Evolutionary conservation across 441 rosid genomes (phyloP).

Genomic region (Pelargonium myrrhifolium): DNA sequence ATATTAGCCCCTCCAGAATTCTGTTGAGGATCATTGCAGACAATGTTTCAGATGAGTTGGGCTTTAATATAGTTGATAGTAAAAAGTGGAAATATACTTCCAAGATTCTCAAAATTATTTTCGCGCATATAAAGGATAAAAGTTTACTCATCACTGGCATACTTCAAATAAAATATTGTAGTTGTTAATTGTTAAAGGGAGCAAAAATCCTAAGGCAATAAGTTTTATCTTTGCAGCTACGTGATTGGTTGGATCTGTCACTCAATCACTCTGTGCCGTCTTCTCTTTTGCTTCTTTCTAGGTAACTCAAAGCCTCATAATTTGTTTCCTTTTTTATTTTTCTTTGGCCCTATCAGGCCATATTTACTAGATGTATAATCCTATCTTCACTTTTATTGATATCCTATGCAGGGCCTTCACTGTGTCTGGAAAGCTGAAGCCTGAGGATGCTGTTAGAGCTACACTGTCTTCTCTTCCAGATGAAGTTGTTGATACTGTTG

Average conservation of each 20-base stretch:
- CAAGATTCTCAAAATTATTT: not conserved
- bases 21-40: not conserved
- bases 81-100: not conserved
- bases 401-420: slow-evolving; percentile 57
- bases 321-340: slow-evolving; percentile 9
- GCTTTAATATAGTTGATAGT: not conserved
- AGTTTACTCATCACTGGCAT: not conserved
- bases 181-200: slow-evolving; percentile 13
- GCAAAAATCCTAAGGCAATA: no score
- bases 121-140: slow-evolving; percentile 1
- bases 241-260: slow-evolving; percentile 81
- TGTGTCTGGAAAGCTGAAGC: slow-evolving; percentile 75
- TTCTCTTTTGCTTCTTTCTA: slow-evolving; percentile 70
- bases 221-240: slow-evolving; percentile 53
- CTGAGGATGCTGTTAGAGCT: slow-evolving; percentile 86
- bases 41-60: not conserved
- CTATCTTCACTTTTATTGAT: slow-evolving; percentile 8
- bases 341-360: not conserved
- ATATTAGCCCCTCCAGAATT: not conserved
- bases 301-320: slow-evolving; percentile 28
- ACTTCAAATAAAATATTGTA: not conserved
- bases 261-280: slow-evolving; percentile 80
- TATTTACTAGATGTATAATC: not conserved
- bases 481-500: slow-evolving; percentile 93
- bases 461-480: slow-evolving; percentile 94